Evolutionary conservation across 371 early-diverging fungal species (phyloP).

Genomic region (Mortierella sp.): DNA sequence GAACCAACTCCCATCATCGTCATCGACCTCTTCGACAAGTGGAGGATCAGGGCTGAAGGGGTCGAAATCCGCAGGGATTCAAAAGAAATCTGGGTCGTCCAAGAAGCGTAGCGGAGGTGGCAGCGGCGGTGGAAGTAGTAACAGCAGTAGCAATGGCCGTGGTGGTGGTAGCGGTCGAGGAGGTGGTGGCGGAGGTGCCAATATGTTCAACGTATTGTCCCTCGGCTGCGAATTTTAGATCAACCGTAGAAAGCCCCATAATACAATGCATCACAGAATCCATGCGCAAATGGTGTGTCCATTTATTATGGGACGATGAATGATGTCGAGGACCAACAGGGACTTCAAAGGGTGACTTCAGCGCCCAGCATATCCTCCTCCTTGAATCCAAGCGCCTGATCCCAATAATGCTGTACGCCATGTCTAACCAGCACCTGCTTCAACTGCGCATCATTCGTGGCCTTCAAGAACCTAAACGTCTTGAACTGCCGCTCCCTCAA

Average conservation of each 20-base stretch:
- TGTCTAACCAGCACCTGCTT: slow-evolving; percentile 44
- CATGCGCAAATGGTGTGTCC: background rate
- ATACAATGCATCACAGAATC: background rate
- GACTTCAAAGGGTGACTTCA: slow-evolving; percentile 26
- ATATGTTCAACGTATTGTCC: slow-evolving; percentile 52
- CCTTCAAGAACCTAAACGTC: slow-evolving; percentile 79
- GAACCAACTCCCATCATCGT: slow-evolving; percentile 20
- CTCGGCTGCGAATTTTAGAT: slow-evolving; percentile 54
- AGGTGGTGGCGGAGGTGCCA: slow-evolving; percentile 37
- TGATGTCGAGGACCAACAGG: background rate
- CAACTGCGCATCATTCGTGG: slow-evolving; percentile 76
- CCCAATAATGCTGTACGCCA: slow-evolving; percentile 47
- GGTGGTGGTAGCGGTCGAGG: slow-evolving; percentile 16
- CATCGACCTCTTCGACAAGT: background rate
- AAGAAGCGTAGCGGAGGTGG: slow-evolving; percentile 35
- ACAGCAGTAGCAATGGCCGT: background rate
- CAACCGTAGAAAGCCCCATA: background rate
- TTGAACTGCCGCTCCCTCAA: slow-evolving; percentile 82
- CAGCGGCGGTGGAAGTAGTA: background rate
- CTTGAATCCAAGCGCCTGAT: slow-evolving; percentile 49
- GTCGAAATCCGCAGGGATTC: slow-evolving; percentile 39
- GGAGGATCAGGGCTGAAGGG: slow-evolving; percentile 20
- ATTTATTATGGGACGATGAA: background rate
- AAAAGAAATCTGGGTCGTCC: slow-evolving; percentile 43
- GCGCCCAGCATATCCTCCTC: slow-evolving; percentile 57